Evolutionary conservation across 768 basidiomycete genomes (phyloP), one percentile per base, ranked within the genome.

Genomic region (Leucocoprinus leucothites): DNA sequence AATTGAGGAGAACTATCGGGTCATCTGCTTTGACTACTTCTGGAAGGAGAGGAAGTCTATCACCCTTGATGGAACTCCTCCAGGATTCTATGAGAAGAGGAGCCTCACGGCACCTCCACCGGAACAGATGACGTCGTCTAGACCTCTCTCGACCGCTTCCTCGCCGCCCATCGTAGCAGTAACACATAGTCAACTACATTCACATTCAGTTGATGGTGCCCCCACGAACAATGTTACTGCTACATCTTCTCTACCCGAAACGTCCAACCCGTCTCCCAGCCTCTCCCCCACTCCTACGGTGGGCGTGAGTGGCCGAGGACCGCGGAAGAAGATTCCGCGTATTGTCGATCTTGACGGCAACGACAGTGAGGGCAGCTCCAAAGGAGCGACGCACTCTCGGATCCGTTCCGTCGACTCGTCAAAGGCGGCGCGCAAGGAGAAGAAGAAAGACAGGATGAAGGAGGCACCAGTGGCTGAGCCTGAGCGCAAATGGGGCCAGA

Each of bases 21-120:
- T 89, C 31, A 75, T 82, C 21, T 90, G 94, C 67, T 95, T 95
- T 64, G 83, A 87, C 56, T 81, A 82, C 64, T 98, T 98, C 67
- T 84, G 79, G 71, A 84, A 84, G 62, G 95, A 97, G 71, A 85
- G 86, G n/a, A 91, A 86, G 70, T 72, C 71, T 8, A 78, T 96
- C 21, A 69, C 73, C n/a, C 69, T 98, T 34, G 94, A 98, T 64
- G 92, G 91, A 3, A 72, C 79, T 6, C 68, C 67, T 9, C 87
- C 91, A 3, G 80, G 82, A 41, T 84, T 85, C 65, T 84, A 86
- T 65, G 91, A 94, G 73, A 82, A 78, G 65, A 76, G 81, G 50
- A 80, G 75, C 61, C 73, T 90, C 48, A 73, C 75, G 5, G 67
- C 74, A 3, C 67, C 75, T 22, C 75, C 78, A 3, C 69, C 78